phyloP scores from a whole-genome alignment of 257 asterid species.

The Pogostemon cablin region DNA sequence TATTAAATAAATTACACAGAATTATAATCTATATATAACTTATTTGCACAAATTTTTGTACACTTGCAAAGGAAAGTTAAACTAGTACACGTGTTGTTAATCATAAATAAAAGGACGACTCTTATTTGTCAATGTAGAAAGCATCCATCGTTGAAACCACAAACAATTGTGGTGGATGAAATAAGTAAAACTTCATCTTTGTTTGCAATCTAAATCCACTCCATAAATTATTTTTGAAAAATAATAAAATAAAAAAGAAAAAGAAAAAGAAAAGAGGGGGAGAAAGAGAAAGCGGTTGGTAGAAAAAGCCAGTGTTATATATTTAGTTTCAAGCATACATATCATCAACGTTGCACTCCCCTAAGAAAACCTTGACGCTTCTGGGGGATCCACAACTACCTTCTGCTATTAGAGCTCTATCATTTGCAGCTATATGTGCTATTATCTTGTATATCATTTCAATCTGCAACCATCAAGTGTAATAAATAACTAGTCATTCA shows the following conservation, averaged over 20 bases:
- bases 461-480: conserved; percentile 59
- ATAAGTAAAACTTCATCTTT: conserved; percentile 21
- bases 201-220: conserved; percentile 10
- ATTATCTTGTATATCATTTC: conserved; percentile 97
- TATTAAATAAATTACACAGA: too few relatives aligned
- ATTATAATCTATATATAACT: too few relatives aligned
- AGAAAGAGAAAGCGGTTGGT: conserved; percentile 2
- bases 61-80: too few relatives aligned
- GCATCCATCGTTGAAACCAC: conserved; percentile 15
- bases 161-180: background rate
- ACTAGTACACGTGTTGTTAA: too few relatives aligned
- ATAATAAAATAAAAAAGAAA: background rate
- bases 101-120: background rate
- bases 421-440: conserved; percentile 96
- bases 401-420: conserved; percentile 96
- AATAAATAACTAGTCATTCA: conserved; percentile 22
- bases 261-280: background rate
- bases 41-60: too few relatives aligned
- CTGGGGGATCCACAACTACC: conserved; percentile 96
- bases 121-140: conserved; percentile 29
- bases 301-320: background rate
- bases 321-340: conserved; percentile 51
- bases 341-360: conserved; percentile 91
- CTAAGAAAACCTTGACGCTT: conserved; percentile 86
- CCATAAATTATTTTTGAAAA: background rate